These are phyloP conservation scores for Colletotrichum caudatum DNA, from an alignment of 2,329 filamentous ascomycete species.

Conservation along the genomic window DNA sequence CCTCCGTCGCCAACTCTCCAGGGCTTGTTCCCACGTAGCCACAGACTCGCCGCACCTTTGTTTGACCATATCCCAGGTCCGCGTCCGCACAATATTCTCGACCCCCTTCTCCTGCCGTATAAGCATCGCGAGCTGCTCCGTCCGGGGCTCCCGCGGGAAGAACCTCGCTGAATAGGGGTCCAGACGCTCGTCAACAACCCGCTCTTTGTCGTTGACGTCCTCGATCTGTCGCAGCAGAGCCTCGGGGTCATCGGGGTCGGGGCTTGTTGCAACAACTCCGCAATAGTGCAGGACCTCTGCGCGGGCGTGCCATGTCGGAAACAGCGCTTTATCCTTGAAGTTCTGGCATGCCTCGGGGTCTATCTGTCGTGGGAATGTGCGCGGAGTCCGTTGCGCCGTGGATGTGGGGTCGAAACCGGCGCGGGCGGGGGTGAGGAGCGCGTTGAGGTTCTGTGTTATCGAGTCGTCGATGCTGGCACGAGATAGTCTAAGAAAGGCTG, in stretches of 20 bases:
- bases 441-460: constrained; percentile 93
- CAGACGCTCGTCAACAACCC: constrained; percentile 85
- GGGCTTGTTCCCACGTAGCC: constrained; percentile 72
- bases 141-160: constrained; percentile 82
- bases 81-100: constrained; percentile 81
- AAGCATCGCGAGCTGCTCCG: constrained; percentile 80
- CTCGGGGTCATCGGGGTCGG: constrained; percentile 89
- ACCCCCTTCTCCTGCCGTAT: constrained; percentile 81
- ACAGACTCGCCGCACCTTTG: constrained; percentile 77
- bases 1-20: constrained; percentile 67
- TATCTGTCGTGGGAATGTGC: constrained; percentile 65
- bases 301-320: constrained; percentile 88
- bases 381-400: constrained; percentile 72
- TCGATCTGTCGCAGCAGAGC: constrained; percentile 76
- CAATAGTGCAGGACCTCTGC: constrained; percentile 91
- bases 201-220: constrained; percentile 75
- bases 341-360: constrained; percentile 71
- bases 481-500: constrained; percentile 92
- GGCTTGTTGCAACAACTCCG: constrained; percentile 84
- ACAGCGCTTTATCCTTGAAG: constrained; percentile 84
- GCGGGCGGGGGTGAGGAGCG: constrained; percentile 80
- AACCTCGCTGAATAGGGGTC: constrained; percentile 92
- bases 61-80: constrained; percentile 83
- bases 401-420: constrained; percentile 83
- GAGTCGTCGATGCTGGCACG: constrained; percentile 90